A percentile compares a stretch with the other conserved stretches of the same genome.
Evolutionary conservation across 1,284 basidiomycete species (phyloP).

Genomic region (Anthracocystis walkeri): DNA sequence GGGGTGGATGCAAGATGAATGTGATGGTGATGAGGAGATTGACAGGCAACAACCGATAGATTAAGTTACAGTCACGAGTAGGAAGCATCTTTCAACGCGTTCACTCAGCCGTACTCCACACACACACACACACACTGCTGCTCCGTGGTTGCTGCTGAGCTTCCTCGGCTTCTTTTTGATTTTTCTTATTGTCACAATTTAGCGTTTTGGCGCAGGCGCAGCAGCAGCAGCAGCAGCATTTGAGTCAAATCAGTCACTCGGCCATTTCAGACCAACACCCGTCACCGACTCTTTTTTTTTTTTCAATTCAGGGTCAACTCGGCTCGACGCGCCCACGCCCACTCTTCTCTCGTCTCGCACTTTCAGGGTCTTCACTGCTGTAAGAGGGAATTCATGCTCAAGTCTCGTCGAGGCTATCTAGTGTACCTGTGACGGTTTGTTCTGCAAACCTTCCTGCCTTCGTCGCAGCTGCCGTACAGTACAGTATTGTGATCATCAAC

Average conservation of each 20-base stretch:
- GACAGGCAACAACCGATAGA: conserved; percentile 2
- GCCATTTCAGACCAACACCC: too few relatives aligned
- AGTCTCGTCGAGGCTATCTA: not conserved
- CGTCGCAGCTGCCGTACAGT: too few relatives aligned
- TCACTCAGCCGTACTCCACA: not conserved
- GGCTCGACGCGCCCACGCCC: not conserved
- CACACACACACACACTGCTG: not conserved
- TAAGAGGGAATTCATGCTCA: not conserved
- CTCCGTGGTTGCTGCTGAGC: not conserved
- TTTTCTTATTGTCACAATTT: not conserved
- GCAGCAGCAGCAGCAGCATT: not conserved
- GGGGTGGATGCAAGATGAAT: not conserved
- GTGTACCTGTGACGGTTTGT: too few relatives aligned
- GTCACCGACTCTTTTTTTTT: not conserved
- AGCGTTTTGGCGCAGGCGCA: not conserved
- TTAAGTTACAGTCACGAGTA: too few relatives aligned
- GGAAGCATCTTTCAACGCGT: not conserved
- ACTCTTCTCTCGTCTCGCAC: not conserved
- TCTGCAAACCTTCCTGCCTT: too few relatives aligned
- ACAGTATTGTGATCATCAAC: too few relatives aligned
- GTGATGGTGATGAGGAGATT: conserved; percentile 13
- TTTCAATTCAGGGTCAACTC: not conserved
- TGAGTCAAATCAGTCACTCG: not conserved
- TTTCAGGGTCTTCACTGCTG: not conserved
- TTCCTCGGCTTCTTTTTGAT: not conserved